phyloP scores from a whole-genome alignment of 768 basidiomycete species.

The Tricholoma sp. region DNA sequence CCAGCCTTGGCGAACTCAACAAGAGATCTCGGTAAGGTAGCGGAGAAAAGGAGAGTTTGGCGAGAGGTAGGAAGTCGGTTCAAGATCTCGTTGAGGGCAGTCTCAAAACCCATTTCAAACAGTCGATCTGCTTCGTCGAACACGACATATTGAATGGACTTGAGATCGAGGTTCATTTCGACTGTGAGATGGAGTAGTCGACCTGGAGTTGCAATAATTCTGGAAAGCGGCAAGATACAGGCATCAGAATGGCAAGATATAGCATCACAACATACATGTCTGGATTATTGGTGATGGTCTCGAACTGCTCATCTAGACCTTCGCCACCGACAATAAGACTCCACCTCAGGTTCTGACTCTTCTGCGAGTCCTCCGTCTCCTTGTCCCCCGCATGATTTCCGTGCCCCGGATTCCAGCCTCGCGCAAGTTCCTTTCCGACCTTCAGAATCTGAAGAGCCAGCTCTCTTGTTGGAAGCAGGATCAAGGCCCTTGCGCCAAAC shows the following conservation, averaged over 20 bases:
- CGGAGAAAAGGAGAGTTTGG: constrained; percentile 94
- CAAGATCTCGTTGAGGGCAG: constrained; percentile 87
- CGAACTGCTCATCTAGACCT: constrained; percentile 92
- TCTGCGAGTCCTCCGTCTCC: constrained; percentile 47
- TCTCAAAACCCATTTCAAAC: constrained; percentile 97
- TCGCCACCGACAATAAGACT: constrained; percentile 95
- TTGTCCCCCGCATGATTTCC: constrained; percentile 76
- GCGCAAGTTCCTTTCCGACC: constrained; percentile 90
- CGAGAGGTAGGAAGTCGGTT: constrained; percentile 80
- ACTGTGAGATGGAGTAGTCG: constrained; percentile 94
- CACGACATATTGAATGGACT: constrained; percentile 83
- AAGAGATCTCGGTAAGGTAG: constrained; percentile 91
- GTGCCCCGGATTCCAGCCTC: constrained; percentile 65
- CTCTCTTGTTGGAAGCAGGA: constrained; percentile 90
- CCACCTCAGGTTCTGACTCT: constrained; percentile 74
- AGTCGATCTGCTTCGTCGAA: constrained; percentile 98
- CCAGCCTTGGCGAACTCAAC: constrained; percentile 99
- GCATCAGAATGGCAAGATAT: constrained; percentile 3
- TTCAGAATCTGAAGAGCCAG: constrained; percentile 89
- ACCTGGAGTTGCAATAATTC: constrained; percentile 96
- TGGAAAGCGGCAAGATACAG: constrained; percentile 25
- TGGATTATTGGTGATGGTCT: constrained; percentile 90
- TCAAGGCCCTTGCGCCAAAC: constrained; percentile 83
- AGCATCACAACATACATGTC: constrained; percentile 69
- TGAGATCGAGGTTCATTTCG: constrained; percentile 93